Base-by-base conservation (phyloP, 768 basidiomycete species). In the button mushroom (Agaricus bisporus) region DNA sequence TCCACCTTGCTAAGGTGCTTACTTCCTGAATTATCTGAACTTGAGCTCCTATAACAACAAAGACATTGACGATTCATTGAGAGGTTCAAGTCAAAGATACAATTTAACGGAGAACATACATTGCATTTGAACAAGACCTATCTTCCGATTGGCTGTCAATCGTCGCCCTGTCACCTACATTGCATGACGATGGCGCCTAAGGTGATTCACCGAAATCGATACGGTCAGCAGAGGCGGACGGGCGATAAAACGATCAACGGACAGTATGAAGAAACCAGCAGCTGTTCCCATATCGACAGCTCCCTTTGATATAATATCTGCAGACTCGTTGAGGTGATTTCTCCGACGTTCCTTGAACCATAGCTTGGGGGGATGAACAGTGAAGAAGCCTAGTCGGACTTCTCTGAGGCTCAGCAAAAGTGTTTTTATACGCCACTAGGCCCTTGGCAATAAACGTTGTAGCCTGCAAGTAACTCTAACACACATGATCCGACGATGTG, bases 351-450 rank as follows among this genome's bases (percentile, higher is more conserved):
- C 26, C 26, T 18, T 11, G 49, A 42, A 36, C 41, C 49, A 62
- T 64, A 39, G 55, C 53, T 32, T 32, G 32, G 32, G 32, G 32
- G 22, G 11, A 60, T 22, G 47, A 17, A 39, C 38, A 48, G 46
- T 17, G 9, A 7, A 9, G 46, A 35, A 26, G 15, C 26, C 14
- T 14, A 15, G 17, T 20, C 6, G 22, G 29, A 17, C 17, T n/a
- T 17, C 12, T 11, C 7, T 7, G 32, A 6, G 5, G 29, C 29
- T n/a, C 5, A 29, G 5, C 5, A 29, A 29, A 10, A 5, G 5
- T 29, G 10, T 10, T 29, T 29, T 5, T 29, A 29, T n/a, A n/a
- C n/a, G n/a, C n/a, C n/a, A n/a, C n/a, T n/a, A n/a, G n/a, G n/a
- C n/a, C n/a, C n/a, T n/a, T n/a, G n/a, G n/a, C n/a, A n/a, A n/a